A percentile compares a stretch with the other conserved stretches of the same genome.
These are phyloP conservation scores for Cryptococcus sp. DNA, from an alignment of 1,284 basidiomycete species.

Conservation along the genomic window DNA sequence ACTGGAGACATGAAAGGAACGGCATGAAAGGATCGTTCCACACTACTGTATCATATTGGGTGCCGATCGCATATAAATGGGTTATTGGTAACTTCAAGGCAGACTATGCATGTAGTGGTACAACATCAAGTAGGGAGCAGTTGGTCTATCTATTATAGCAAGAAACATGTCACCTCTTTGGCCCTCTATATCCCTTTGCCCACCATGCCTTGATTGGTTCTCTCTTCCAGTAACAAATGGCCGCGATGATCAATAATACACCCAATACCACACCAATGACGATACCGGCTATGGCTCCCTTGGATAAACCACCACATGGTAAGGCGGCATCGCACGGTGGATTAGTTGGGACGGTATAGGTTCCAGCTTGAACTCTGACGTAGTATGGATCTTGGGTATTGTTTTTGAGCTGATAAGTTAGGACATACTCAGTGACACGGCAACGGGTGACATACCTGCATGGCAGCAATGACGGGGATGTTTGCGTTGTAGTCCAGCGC, in stretches of 20 bases:
- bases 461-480: constrained; percentile 70
- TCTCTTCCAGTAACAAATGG: constrained; percentile 51
- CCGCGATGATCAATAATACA: constrained; percentile 58
- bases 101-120: too few relatives aligned
- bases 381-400: constrained; percentile 67
- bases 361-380: constrained; percentile 62
- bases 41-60: neutral
- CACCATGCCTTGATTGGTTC: constrained; percentile 17
- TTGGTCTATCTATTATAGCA: too few relatives aligned
- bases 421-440: neutral
- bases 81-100: neutral
- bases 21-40: neutral
- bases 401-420: constrained; percentile 20
- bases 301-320: constrained; percentile 57
- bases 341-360: constrained; percentile 63
- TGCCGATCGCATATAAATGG: neutral
- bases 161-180: neutral
- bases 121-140: too few relatives aligned
- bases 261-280: constrained; percentile 66
- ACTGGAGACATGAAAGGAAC: neutral
- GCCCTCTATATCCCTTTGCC: constrained; percentile 12
- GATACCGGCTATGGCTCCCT: constrained; percentile 57
- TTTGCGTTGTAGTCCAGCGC: constrained; percentile 70
- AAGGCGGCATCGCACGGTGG: constrained; percentile 71
- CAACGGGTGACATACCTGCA: constrained; percentile 30